Conservation (phyloP, 352 stramenopile genomes). For the Phytophthora colocasiae region DNA sequence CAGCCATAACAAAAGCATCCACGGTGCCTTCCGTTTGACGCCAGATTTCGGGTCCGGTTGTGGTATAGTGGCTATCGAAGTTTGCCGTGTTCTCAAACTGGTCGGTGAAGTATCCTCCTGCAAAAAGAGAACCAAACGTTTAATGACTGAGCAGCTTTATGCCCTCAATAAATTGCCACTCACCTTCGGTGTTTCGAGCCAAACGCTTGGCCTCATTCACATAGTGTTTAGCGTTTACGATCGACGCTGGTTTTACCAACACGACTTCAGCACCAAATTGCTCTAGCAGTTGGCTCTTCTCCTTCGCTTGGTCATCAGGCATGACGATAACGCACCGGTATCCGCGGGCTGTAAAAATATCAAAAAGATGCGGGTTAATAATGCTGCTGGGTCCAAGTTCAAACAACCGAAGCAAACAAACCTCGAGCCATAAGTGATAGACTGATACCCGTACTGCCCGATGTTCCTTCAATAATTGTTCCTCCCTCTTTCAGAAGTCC, state of each 20-base stretch:
- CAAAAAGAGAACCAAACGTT: conserved; percentile 1
- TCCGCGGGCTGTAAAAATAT: conserved; percentile 68
- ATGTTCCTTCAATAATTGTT: conserved; percentile 97
- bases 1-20: conserved; percentile 98
- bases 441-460: conserved; percentile 97
- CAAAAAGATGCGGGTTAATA: conserved; percentile 3
- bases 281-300: conserved; percentile 88
- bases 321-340: conserved; percentile 97
- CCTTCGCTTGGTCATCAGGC: conserved; percentile 97
- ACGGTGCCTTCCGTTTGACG: conserved; percentile 90
- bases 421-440: conserved; percentile 93
- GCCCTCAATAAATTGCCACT: neutral
- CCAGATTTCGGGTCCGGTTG: conserved; percentile 97
- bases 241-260: conserved; percentile 92
- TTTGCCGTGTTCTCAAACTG: conserved; percentile 99
- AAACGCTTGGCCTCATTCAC: conserved; percentile 95
- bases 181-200: conserved; percentile 83
- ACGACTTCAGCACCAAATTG: conserved; percentile 90
- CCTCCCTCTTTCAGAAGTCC: conserved; percentile 91
- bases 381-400: neutral
- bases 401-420: conserved; percentile 23
- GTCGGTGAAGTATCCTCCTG: conserved; percentile 95
- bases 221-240: conserved; percentile 98
- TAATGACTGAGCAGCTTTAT: neutral
- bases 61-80: conserved; percentile 93